phyloP scores from a whole-genome alignment of 2,329 filamentous ascomycete genomes.

The Pyrenophora tritici-repentis region DNA sequence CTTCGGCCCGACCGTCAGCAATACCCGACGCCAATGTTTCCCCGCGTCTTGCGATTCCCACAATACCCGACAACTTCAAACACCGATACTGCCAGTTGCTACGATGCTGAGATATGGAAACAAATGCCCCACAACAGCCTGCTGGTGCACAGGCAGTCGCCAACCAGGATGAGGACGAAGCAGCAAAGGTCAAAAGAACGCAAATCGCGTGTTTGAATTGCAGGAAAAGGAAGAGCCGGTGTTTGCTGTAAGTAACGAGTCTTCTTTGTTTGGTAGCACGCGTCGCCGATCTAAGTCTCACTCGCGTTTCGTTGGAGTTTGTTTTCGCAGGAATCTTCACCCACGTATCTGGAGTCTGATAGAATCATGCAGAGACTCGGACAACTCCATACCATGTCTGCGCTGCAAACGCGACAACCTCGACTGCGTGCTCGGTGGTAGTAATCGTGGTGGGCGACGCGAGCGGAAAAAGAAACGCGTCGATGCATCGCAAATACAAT shows the following conservation, averaged over 20 bases:
- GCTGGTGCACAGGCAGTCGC: conserved; percentile 11
- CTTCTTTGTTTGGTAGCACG: conserved; percentile 6
- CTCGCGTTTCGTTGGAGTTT: neutral
- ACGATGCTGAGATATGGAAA: conserved; percentile 19
- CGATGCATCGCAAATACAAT: conserved; percentile 15
- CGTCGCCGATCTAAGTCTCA: neutral
- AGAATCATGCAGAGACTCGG: conserved; percentile 48
- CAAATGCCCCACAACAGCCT: conserved; percentile 18
- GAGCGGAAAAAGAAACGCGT: conserved; percentile 57
- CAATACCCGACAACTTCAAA: conserved; percentile 19
- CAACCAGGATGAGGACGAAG: conserved; percentile 24
- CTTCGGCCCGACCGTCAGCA: conserved; percentile 11
- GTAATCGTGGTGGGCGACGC: conserved; percentile 63
- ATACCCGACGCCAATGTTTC: conserved; percentile 13
- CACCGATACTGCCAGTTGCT: conserved; percentile 14
- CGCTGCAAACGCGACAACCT: conserved; percentile 62
- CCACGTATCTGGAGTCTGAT: neutral
- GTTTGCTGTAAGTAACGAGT: conserved; percentile 43
- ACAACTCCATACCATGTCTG: conserved; percentile 59
- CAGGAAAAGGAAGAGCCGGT: conserved; percentile 47
- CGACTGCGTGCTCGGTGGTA: conserved; percentile 64
- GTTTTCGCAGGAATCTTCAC: neutral
- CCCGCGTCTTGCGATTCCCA: conserved; percentile 8
- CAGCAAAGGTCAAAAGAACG: conserved; percentile 27
- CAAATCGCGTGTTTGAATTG: conserved; percentile 43